Evolutionary conservation across 2,329 filamentous ascomycete species (phyloP), one percentile per base, ranked within the genome.

Genomic region (Colletotrichum truncatum): DNA sequence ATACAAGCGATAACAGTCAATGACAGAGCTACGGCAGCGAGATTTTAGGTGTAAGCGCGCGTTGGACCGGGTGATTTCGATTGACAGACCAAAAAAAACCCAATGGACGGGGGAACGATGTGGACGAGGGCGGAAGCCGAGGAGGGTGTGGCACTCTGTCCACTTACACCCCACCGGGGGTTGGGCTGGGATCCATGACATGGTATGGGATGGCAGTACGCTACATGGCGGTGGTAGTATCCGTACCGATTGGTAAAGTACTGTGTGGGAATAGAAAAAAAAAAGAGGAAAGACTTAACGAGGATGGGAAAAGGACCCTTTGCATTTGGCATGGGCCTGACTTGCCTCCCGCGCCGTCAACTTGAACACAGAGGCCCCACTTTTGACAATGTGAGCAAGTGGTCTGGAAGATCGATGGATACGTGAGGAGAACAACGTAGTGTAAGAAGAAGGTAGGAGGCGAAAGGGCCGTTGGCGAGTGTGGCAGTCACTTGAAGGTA

Each of bases 161-260:
- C 63, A 66, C 63, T 62, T 66, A 38, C 49, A 66, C 63, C 48
- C 49, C 57, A 65, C 63, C 25, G 43, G 48, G 49, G 62, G 57
- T 36, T 55, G 57, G 49, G 41, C 10, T 18, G 36, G 63, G 41
- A 62, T 63, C 57, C 57, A 56, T 43, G 57, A n/a, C 36, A 16
- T 30, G 25, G 26, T 16, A 61, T 46, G 46, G 32, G 56, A 54
- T 55, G 41, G 56, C 39, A 54, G 21, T 57, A 26, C 21, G 11
- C 25, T 12, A 23, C n/a, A n/a, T n/a, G 21, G 41, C 14, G 9
- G 32, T 41, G 30, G 30, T 32, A 43, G 39, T 7, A 43, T 43
- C 1, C 39, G 39, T 43, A 16, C 5, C 12, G 9, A 43, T 9
- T 7, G 30, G 30, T 12, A 12, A 32, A 12, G 39, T 43, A 43